Percentiles rank a stretch among this genome's conserved stretches.
These are phyloP conservation scores for Pseudozyma sp. DNA, from an alignment of 1,284 basidiomycete species.

Conservation along the genomic window DNA sequence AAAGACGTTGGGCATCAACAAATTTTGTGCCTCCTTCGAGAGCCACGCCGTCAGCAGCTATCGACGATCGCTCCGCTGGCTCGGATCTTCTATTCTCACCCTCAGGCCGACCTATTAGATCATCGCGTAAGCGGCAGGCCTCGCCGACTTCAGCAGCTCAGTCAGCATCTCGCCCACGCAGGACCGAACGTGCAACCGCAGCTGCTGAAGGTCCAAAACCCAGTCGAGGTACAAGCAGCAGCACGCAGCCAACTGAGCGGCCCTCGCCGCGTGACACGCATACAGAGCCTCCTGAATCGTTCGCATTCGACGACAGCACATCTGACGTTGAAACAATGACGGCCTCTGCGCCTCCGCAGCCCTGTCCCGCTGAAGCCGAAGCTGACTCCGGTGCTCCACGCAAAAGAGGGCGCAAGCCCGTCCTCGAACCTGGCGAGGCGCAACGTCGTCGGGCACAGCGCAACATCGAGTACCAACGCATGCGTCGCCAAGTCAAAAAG, in stretches of 20 bases:
- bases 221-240: no score
- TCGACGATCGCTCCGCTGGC: neutral
- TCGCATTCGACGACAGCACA: neutral
- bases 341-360: neutral
- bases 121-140: constrained; percentile 25
- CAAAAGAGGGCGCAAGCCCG: constrained; percentile 39
- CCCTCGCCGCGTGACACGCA: no score
- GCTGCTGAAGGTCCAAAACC: no score
- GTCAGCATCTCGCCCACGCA: neutral
- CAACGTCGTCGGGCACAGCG: constrained; percentile 37
- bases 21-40: no score
- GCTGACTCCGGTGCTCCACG: constrained; percentile 8
- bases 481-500: constrained; percentile 45
- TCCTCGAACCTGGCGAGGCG: constrained; percentile 35
- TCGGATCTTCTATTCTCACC: constrained; percentile 20
- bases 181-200: neutral
- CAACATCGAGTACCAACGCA: constrained; percentile 47
- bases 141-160: constrained; percentile 14
- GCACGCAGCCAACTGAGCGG: no score
- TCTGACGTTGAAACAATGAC: constrained; percentile 1
- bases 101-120: constrained; percentile 28
- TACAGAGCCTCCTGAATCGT: neutral
- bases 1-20: no score
- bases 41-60: neutral
- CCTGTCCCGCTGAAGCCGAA: neutral